Conservation (phyloP, 139 green algal species). For the Chlorella sp. region DNA sequence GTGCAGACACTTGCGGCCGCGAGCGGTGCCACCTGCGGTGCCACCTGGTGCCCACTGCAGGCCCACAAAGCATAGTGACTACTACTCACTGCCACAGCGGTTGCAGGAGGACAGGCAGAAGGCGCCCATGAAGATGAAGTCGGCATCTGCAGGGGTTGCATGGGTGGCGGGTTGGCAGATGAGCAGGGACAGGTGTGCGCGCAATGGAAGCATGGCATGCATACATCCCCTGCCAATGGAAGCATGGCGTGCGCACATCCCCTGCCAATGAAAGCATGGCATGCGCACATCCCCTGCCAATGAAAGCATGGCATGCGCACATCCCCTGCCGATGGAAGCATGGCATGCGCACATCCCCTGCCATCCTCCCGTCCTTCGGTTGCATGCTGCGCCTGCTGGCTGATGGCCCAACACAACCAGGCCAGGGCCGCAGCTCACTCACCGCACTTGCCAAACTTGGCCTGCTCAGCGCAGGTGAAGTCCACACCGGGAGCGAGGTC, state of each 20-base stretch:
- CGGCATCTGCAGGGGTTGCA: not conserved
- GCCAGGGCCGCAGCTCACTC: not conserved
- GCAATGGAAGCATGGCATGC: not conserved
- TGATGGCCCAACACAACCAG: not conserved
- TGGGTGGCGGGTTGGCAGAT: not conserved
- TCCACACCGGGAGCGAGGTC: conserved; percentile 25
- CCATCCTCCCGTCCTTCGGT: too few species aligned
- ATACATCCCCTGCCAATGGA: too few species aligned
- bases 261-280: too few species aligned
- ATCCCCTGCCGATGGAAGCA: too few species aligned
- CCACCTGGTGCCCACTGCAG: too few species aligned
- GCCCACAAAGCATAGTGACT: not conserved
- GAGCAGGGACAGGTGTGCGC: not conserved
- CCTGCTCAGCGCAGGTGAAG: conserved; percentile 37
- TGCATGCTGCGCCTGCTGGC: too few species aligned
- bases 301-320: too few species aligned
- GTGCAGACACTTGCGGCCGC: too few species aligned
- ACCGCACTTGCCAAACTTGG: conserved; percentile 39
- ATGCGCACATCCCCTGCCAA: too few species aligned
- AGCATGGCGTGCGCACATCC: too few species aligned
- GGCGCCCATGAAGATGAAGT: conserved; percentile 30
- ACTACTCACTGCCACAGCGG: conserved; percentile 38
- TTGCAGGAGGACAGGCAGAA: conserved; percentile 41
- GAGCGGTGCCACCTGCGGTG: too few species aligned
- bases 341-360: too few species aligned